Percentiles rank a stretch among this genome's conserved stretches.
phyloP scores from a whole-genome alignment of 345 rosid genomes.

The Leavenworthia alabamica region DNA sequence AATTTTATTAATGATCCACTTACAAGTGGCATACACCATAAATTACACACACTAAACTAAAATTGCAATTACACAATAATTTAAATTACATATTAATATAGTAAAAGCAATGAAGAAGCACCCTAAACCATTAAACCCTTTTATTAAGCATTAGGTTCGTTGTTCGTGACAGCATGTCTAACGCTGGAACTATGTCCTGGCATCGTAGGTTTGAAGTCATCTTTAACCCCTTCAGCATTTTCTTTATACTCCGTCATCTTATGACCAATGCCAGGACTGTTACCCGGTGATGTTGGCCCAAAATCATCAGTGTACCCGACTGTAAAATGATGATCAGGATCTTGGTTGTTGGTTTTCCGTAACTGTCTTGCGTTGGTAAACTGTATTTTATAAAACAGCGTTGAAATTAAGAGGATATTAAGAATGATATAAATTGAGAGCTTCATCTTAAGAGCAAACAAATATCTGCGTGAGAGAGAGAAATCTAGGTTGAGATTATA shows the following conservation, averaged over 20 bases:
- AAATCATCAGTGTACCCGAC: slow-evolving; percentile 23
- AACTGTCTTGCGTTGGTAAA: slow-evolving; percentile 13
- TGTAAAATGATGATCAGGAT: slow-evolving; percentile 12
- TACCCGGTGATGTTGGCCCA: slow-evolving; percentile 38
- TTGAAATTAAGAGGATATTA: background rate
- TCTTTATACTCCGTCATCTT: slow-evolving; percentile 3
- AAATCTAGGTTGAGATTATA: slow-evolving; percentile 2
- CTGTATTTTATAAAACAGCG: background rate
- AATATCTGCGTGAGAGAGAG: background rate
- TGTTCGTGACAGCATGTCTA: slow-evolving; percentile 19
- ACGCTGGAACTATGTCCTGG: slow-evolving; percentile 24
- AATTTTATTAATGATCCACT: slow-evolving; percentile 8
- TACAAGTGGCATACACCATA: slow-evolving; percentile 5
- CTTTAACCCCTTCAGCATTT: slow-evolving; percentile 7
- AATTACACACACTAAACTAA: background rate
- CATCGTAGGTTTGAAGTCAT: slow-evolving; percentile 36
- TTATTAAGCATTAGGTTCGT: slow-evolving; percentile 32
- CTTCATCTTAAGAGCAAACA: background rate
- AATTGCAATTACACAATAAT: background rate
- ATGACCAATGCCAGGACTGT: slow-evolving; percentile 43
- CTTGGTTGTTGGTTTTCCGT: background rate
- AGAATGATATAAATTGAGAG: slow-evolving; percentile 6
- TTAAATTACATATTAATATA: background rate
- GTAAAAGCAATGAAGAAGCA: background rate
- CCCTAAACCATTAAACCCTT: background rate